Evolutionary conservation across 2,329 filamentous ascomycete genomes (phyloP).

Genomic region (Zarea fungicola): DNA sequence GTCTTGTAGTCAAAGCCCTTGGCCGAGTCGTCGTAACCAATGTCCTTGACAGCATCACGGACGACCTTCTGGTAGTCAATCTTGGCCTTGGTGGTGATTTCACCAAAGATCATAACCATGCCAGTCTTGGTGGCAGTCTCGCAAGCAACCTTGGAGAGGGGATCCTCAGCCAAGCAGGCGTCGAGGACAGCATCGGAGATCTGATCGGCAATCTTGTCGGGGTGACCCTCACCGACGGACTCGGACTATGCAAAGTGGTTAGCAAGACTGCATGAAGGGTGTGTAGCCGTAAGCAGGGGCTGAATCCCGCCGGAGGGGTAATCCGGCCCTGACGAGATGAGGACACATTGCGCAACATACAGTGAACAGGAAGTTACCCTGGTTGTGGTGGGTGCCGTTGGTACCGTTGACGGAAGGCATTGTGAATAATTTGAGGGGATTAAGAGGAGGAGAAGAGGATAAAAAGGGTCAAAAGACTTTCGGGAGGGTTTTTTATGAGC

Average conservation of each 20-base stretch:
- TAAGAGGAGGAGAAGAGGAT: slow-evolving; percentile 22
- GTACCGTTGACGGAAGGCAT: slow-evolving; percentile 54
- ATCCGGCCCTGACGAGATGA: neutral
- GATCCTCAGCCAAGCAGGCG: slow-evolving; percentile 91
- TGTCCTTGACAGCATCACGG: slow-evolving; percentile 92
- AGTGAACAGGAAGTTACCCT: slow-evolving; percentile 80
- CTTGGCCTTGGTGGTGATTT: slow-evolving; percentile 94
- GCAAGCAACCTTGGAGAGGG: slow-evolving; percentile 97
- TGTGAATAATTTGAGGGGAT: slow-evolving; percentile 35
- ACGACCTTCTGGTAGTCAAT: slow-evolving; percentile 99
- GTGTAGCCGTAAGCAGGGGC: no score
- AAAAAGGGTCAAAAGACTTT: slow-evolving; percentile 18
- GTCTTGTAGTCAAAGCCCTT: slow-evolving; percentile 99
- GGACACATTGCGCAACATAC: slow-evolving; percentile 36
- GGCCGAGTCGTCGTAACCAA: slow-evolving; percentile 92
- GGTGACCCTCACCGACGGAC: slow-evolving; percentile 85
- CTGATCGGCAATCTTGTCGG: slow-evolving; percentile 97
- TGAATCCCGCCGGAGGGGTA: slow-evolving; percentile 4
- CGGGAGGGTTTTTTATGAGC: slow-evolving; percentile 25
- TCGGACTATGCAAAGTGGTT: slow-evolving; percentile 56
- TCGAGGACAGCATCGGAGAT: slow-evolving; percentile 98
- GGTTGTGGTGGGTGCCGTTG: slow-evolving; percentile 47
- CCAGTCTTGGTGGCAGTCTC: slow-evolving; percentile 99
- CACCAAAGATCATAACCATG: slow-evolving; percentile 98
- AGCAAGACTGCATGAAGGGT: slow-evolving; percentile 16